These are phyloP conservation scores for Fraxinus xanthoxyloides DNA, from an alignment of 305 asterid species.

Conservation along the genomic window DNA sequence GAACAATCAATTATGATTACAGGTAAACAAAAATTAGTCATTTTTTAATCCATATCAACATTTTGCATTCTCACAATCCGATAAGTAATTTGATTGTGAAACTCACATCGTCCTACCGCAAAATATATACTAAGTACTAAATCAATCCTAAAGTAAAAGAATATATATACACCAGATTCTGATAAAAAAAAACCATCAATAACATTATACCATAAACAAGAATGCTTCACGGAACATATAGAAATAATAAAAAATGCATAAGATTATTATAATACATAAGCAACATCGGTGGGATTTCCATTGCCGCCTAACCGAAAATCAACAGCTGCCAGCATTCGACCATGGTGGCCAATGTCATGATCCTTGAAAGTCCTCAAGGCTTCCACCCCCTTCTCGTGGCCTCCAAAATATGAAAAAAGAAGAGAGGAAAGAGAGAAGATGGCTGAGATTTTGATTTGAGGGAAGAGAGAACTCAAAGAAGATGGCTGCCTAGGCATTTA, in stretches of 20 bases:
- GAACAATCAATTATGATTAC: not conserved
- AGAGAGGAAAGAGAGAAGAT: too few relatives aligned
- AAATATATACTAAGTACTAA: too few relatives aligned
- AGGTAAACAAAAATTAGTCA: not conserved
- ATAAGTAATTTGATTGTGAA: too few relatives aligned
- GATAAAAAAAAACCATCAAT: not conserved
- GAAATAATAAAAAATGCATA: not conserved
- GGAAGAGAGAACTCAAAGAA: too few relatives aligned
- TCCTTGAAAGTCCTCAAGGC: slow-evolving; percentile 47
- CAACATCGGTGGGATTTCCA: slow-evolving; percentile 74
- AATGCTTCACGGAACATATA: slow-evolving; percentile 14
- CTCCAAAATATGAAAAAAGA: slow-evolving; percentile 34
- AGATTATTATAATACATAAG: slow-evolving; percentile 43
- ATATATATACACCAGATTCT: not conserved
- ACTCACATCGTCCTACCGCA: too few relatives aligned
- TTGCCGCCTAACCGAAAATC: slow-evolving; percentile 80
- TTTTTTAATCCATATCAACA: not conserved
- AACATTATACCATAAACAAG: not conserved
- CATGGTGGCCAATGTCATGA: slow-evolving; percentile 75
- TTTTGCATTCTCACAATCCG: not conserved
- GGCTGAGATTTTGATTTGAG: too few relatives aligned
- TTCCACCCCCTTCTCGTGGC: slow-evolving; percentile 34
- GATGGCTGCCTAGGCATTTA: too few relatives aligned
- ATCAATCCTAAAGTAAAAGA: not conserved
- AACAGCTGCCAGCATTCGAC: slow-evolving; percentile 70